Evolutionary conservation across 2,329 filamentous ascomycete species (phyloP).

Genomic region (Westerdykella ornata): DNA sequence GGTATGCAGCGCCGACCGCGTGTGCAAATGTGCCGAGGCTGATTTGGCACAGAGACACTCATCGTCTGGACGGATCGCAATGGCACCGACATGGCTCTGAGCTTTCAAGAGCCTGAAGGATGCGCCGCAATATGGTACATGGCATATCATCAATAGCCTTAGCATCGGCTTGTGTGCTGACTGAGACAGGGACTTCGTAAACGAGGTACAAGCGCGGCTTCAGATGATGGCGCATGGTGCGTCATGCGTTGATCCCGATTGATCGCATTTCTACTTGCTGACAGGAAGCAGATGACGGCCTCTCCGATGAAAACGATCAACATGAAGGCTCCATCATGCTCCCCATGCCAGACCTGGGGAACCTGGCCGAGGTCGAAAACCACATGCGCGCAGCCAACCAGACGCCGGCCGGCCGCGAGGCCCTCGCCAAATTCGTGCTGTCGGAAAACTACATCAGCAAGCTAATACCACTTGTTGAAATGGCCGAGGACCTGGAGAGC

Average conservation of each 20-base stretch:
- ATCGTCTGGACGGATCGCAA: conserved; percentile 96
- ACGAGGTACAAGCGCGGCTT: conserved; percentile 72
- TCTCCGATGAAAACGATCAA: conserved; percentile 85
- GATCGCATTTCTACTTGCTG: not conserved
- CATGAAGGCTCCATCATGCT: conserved; percentile 63
- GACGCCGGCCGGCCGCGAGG: conserved; percentile 71
- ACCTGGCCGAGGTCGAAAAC: conserved; percentile 76
- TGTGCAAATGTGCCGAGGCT: conserved; percentile 8
- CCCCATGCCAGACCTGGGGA: conserved; percentile 71
- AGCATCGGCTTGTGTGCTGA: conserved; percentile 11
- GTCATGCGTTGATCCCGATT: conserved; percentile 7
- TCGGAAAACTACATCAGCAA: conserved; percentile 80
- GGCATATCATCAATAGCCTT: conserved; percentile 9
- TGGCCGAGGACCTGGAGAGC: conserved; percentile 88
- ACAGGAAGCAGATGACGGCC: conserved; percentile 60
- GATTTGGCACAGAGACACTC: conserved; percentile 65
- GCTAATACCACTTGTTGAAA: conserved; percentile 75
- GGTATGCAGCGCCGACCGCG: conserved; percentile 47
- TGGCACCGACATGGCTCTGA: conserved; percentile 92
- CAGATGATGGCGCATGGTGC: conserved; percentile 58
- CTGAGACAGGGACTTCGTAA: conserved; percentile 76
- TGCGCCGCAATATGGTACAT: conserved; percentile 84
- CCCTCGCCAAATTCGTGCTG: conserved; percentile 79
- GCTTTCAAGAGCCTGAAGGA: conserved; percentile 94
- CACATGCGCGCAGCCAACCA: conserved; percentile 73